Evolutionary conservation across 257 asterid genomes (phyloP), one percentile per base, ranked within the genome.

Genomic region (Thymus quinquecostatus): DNA sequence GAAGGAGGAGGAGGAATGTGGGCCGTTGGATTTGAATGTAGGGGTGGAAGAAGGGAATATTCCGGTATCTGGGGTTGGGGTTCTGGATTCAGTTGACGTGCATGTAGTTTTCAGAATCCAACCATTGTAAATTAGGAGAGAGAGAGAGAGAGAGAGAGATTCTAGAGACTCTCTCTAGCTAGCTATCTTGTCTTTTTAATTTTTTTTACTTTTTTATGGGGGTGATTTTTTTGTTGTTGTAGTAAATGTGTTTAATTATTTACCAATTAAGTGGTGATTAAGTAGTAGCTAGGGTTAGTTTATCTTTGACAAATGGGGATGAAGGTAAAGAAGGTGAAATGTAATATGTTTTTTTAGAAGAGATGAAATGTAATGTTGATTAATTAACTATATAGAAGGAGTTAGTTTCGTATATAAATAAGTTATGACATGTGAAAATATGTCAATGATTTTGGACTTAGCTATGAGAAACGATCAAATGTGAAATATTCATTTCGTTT

Each of bases 21-120:
- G 71, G 12, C 2, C 75, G 8, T 68, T 90, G 75, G 97, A 93
- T 87, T 78, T 93, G 91, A 93, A 93, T 59, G 53, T 92, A 64
- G 84, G 92, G 14, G 83, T 79, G 30, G 38, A 72, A 32, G 85
- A 57, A 43, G 77, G 81, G 21, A 28, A 51, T 71, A 2, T 3
- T 34, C 60, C 76, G 63, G 66, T 4, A 43, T 11, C 69, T 48
- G 76, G 74, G 11, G 28, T 5, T 71, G 78, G 86, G 69, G 76
- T 91, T 47, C 28, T 81, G 69, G 92, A 77, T 70, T 71, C 66
- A 58, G 95, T 89, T 67, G 96, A 91, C 56, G 81, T 78, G 82
- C 73, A 81, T 77, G 78, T 88, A n/a, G 74, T 79, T 28, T 89
- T 93, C 78, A 82, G 83, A 64, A 75, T 81, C 69, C 86, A 81